Evolutionary conservation across 768 basidiomycete species (phyloP).

Genomic region (Boletales sp.): DNA sequence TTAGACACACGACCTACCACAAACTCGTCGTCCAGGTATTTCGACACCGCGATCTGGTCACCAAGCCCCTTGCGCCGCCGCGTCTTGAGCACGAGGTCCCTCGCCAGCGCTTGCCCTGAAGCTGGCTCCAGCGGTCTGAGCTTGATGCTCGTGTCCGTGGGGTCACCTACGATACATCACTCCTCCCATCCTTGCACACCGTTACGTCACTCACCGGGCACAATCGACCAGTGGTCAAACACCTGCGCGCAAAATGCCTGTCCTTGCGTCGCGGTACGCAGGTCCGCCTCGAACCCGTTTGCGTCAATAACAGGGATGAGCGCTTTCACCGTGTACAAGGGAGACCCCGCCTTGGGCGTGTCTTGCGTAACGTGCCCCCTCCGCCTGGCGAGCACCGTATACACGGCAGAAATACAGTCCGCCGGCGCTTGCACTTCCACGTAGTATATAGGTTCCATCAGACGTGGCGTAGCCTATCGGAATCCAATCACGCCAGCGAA

Average conservation of each 20-base stretch:
- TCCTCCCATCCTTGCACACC: not conserved
- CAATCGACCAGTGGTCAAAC: constrained; percentile 98
- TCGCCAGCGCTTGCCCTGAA: constrained; percentile 89
- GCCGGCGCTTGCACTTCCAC: constrained; percentile 99
- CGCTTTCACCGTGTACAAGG: constrained; percentile 96
- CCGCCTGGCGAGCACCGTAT: constrained; percentile 96
- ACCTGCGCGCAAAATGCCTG: constrained; percentile 98
- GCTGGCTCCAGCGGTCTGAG: constrained; percentile 95
- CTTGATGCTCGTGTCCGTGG: constrained; percentile 95
- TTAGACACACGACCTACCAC: constrained; percentile 51
- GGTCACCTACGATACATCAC: constrained; percentile 64
- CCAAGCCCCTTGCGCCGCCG: constrained; percentile 94
- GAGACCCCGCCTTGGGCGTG: constrained; percentile 96
- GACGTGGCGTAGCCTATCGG: constrained; percentile 82
- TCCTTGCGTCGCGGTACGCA: constrained; percentile 95
- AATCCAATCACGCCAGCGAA: not conserved
- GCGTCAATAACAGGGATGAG: constrained; percentile 98
- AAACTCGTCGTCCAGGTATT: constrained; percentile 97
- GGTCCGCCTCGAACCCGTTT: constrained; percentile 97
- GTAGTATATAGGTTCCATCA: constrained; percentile 98
- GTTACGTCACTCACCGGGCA: constrained; percentile 66
- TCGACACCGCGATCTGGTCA: constrained; percentile 95
- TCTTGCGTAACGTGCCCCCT: constrained; percentile 99
- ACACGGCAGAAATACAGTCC: constrained; percentile 97
- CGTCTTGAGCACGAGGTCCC: constrained; percentile 95